These are phyloP conservation scores for Tolypocladium pustulatum DNA, from an alignment of 2,329 filamentous ascomycete species.

Conservation along the genomic window DNA sequence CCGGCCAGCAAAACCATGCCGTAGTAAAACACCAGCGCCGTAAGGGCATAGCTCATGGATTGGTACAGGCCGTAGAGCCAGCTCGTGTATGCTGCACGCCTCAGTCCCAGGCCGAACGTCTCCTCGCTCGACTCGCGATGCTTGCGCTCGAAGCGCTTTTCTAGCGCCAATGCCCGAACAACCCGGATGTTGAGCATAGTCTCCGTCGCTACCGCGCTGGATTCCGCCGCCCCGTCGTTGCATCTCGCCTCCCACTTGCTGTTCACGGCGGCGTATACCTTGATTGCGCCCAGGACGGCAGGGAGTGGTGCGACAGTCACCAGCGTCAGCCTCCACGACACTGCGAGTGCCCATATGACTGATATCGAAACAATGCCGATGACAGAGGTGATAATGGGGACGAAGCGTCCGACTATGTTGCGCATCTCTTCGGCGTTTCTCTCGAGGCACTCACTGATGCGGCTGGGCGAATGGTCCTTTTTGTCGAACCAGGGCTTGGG, in stretches of 20 bases:
- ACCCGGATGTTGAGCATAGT: conserved; percentile 71
- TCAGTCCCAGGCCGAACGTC: conserved; percentile 51
- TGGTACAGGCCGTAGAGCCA: conserved; percentile 71
- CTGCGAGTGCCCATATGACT: conserved; percentile 60
- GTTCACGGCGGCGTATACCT: conserved; percentile 53
- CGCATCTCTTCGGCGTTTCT: conserved; percentile 80
- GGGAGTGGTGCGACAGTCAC: conserved; percentile 62
- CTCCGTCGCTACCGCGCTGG: conserved; percentile 54
- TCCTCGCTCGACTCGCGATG: conserved; percentile 40
- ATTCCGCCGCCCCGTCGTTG: conserved; percentile 50
- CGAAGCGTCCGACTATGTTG: conserved; percentile 69
- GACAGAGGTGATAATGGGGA: conserved; percentile 58
- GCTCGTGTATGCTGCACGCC: conserved; percentile 57
- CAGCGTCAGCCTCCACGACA: conserved; percentile 73
- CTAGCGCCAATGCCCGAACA: conserved; percentile 64
- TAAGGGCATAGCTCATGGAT: conserved; percentile 58
- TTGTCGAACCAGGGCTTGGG: conserved; percentile 70
- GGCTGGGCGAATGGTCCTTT: conserved; percentile 50
- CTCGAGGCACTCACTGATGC: conserved; percentile 64
- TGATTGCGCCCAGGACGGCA: conserved; percentile 54
- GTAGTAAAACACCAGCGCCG: conserved; percentile 77
- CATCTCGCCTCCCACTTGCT: conserved; percentile 62
- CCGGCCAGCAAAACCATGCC: conserved; percentile 53
- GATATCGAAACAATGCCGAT: conserved; percentile 58
- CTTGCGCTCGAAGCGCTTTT: conserved; percentile 58